These are phyloP conservation scores for Solanum etuberosum DNA, from an alignment of 257 asterid genomes.

Conservation along the genomic window DNA sequence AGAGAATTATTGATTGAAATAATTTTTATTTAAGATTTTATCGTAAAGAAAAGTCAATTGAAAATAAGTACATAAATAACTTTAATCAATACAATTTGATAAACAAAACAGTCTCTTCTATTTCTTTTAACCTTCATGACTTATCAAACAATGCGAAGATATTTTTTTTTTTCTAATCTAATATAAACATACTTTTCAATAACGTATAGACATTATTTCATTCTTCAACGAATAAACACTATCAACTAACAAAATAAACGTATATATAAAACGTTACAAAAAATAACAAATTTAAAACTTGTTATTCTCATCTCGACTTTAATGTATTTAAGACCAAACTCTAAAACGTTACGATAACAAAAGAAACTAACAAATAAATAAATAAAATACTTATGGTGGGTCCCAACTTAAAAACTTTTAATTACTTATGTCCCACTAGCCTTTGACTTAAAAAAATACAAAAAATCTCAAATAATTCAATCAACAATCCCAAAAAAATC, in stretches of 20 bases:
- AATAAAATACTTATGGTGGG: too few relatives aligned
- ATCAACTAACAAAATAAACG: background rate
- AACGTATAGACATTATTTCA: too few relatives aligned
- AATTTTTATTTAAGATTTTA: too few relatives aligned
- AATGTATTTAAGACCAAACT: background rate
- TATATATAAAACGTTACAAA: background rate
- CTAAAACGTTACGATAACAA: background rate
- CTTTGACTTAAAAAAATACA: background rate
- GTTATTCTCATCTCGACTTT: accelerated
- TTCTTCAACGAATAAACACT: too few relatives aligned
- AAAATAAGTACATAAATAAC: accelerated
- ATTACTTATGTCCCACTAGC: background rate
- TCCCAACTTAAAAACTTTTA: background rate
- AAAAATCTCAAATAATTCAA: background rate
- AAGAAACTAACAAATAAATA: too few relatives aligned
- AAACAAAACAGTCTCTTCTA: too few relatives aligned
- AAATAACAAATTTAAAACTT: background rate
- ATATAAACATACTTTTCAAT: too few relatives aligned
- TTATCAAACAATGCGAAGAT: accelerated
- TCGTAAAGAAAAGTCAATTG: too few relatives aligned
- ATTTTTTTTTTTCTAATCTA: too few relatives aligned
- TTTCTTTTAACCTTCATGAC: too few relatives aligned
- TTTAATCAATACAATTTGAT: too few relatives aligned
- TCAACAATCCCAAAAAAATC: background rate
- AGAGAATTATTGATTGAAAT: background rate